Percentiles rank a stretch among this genome's conserved stretches.
phyloP scores from a whole-genome alignment of 2,329 filamentous ascomycete genomes.

The Trichoderma semiorbis region DNA sequence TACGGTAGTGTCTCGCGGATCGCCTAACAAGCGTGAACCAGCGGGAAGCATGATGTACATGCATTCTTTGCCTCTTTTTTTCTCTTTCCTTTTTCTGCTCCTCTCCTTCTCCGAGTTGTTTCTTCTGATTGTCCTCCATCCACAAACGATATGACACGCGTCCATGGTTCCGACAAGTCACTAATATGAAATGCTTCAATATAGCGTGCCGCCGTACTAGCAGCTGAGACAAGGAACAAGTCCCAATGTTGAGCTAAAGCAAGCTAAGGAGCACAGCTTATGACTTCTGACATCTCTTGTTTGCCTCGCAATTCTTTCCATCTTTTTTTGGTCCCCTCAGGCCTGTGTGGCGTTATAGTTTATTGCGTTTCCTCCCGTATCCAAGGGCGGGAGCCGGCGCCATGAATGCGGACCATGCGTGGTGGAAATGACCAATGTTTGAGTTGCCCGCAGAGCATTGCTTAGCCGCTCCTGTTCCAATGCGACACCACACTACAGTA shows the following conservation, averaged over 20 bases:
- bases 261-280: constrained; percentile 1
- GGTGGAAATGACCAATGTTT: constrained; percentile 2
- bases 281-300: constrained; percentile 5
- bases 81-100: background rate
- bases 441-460: constrained; percentile 9
- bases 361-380: constrained; percentile 1
- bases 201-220: background rate
- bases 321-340: background rate
- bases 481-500: background rate
- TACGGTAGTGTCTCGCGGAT: background rate
- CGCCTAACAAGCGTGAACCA: background rate
- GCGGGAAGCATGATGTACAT: background rate
- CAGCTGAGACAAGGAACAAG: background rate
- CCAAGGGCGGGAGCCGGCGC: constrained; percentile 6
- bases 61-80: background rate
- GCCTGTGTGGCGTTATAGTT: background rate
- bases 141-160: background rate
- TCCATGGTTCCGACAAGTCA: constrained; percentile 2
- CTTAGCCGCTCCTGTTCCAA: background rate
- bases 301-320: background rate
- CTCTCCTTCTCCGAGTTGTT: background rate
- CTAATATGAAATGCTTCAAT: background rate
- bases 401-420: constrained; percentile 7
- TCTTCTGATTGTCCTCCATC: background rate
- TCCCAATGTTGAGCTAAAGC: background rate